Evolutionary conservation across 768 basidiomycete species (phyloP).

Genomic region (Pisolithus marmoratus): DNA sequence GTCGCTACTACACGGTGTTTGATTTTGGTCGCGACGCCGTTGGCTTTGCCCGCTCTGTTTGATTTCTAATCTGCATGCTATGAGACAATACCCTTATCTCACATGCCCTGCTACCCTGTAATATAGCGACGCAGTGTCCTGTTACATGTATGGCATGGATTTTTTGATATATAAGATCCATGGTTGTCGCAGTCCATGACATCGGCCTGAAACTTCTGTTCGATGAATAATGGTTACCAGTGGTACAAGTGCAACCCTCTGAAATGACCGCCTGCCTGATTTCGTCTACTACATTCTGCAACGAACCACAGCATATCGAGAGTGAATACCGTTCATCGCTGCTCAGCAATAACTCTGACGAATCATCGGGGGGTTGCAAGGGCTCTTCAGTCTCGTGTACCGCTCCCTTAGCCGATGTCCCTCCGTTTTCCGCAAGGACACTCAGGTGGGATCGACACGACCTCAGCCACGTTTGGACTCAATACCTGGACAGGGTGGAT

Average conservation of each 20-base stretch:
- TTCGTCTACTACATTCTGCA: neutral
- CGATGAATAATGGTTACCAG: too few species aligned
- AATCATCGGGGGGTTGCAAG: neutral
- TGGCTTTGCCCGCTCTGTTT: constrained; percentile 64
- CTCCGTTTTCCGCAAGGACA: constrained; percentile 18
- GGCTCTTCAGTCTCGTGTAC: constrained; percentile 1
- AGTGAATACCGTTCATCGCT: neutral
- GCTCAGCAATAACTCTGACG: constrained; percentile 1
- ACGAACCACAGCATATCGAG: neutral
- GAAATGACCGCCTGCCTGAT: neutral
- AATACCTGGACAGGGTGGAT: constrained; percentile 57
- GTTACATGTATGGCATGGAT: neutral
- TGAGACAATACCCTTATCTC: too few species aligned
- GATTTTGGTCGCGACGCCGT: constrained; percentile 74
- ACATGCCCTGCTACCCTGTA: neutral
- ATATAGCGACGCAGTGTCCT: neutral
- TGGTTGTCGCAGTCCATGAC: too few species aligned
- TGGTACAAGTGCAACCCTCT: neutral
- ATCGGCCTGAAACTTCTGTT: too few species aligned
- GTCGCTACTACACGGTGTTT: constrained; percentile 90
- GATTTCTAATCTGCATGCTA: constrained; percentile 5
- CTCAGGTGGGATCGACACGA: constrained; percentile 18
- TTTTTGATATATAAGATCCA: neutral
- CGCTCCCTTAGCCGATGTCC: constrained; percentile 2
- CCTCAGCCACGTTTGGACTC: constrained; percentile 21